Conservation (phyloP, 257 asterid species). For the Hygrophila difformis region DNA sequence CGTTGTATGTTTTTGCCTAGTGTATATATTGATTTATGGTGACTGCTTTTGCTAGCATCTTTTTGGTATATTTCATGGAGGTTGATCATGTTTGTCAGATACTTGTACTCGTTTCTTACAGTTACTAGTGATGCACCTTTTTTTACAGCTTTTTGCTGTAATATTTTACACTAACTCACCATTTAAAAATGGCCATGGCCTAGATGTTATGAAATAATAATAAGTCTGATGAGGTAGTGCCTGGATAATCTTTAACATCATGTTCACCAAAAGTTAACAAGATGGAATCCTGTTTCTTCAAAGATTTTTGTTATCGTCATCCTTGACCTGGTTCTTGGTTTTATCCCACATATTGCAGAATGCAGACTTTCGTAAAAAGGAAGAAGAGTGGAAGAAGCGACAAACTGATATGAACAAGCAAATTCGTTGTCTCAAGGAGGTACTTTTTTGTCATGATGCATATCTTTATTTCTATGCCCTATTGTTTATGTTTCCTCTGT, state of each 20-base stretch:
- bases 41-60: not conserved
- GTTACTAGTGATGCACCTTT: no score
- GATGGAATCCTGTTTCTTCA: conserved; percentile 4
- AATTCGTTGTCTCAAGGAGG: conserved; percentile 51
- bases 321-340: conserved; percentile 6
- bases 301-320: conserved; percentile 5
- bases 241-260: no score
- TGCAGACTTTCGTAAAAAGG: conserved; percentile 48
- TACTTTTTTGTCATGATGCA: conserved; percentile 14
- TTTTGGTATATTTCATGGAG: not conserved
- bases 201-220: no score
- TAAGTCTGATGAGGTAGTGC: not conserved
- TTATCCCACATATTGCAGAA: conserved; percentile 30
- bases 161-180: no score
- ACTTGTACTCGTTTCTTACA: no score
- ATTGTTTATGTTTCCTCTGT: not conserved
- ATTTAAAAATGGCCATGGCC: no score
- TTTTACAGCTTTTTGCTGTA: no score
- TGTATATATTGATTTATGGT: no score
- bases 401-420: conserved; percentile 47
- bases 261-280: no score
- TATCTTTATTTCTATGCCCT: not conserved
- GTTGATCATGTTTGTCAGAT: not conserved
- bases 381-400: conserved; percentile 57
- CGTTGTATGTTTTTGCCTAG: no score